Base-by-base conservation (phyloP, 2,329 filamentous ascomycete species). In the Beauveria brongniartii region DNA sequence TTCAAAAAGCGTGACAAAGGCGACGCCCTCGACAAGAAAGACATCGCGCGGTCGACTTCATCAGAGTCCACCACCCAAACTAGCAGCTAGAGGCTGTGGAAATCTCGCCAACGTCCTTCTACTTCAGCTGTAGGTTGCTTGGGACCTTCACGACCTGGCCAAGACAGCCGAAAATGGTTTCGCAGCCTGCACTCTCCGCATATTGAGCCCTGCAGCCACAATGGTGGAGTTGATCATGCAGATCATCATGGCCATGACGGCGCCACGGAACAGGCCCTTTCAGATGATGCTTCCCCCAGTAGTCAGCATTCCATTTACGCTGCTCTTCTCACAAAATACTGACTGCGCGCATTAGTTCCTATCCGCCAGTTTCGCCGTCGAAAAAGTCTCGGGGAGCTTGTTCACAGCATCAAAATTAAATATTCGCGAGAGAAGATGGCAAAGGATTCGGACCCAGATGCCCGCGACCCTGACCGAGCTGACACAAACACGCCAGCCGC, bases 331-430 rank as follows among this genome's bases (percentile, higher is more conserved):
- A 63, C 63, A 37, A 64, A 63, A 40, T 62, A 64, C 52, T 65
- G 63, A 55, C 10, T 54, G 3, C 8, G 9, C 12, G 20, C 40
- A 16, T n/a, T 18, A 63, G 56, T 53, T 10, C 55, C 59, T 44
- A 16, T n/a, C 24, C 61, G 52, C 22, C 56, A 54, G 16, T 61
- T 67, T 22, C 63, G 63, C 51, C 67, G 67, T 14, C 67, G 67
- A 20, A 66, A 65, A 59, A 72, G 68, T 48, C 64, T 73, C n/a
- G 68, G 68, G 44, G 67, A 68, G 59, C 65, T 69, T 34, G 69
- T 74, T 57, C 66, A 68, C 4, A 66, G 66, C 53, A 67, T 70
- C 61, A 70, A 62, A 61, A 58, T 64, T 8, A 71, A 67, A 63
- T 70, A 64, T 63, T 67, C 64, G 16, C 67, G 65, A 34, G 68